Evolutionary conservation across 2,329 filamentous ascomycete species (phyloP), one percentile per base, ranked within the genome.

Genomic region (Aspergillus vadensis): DNA sequence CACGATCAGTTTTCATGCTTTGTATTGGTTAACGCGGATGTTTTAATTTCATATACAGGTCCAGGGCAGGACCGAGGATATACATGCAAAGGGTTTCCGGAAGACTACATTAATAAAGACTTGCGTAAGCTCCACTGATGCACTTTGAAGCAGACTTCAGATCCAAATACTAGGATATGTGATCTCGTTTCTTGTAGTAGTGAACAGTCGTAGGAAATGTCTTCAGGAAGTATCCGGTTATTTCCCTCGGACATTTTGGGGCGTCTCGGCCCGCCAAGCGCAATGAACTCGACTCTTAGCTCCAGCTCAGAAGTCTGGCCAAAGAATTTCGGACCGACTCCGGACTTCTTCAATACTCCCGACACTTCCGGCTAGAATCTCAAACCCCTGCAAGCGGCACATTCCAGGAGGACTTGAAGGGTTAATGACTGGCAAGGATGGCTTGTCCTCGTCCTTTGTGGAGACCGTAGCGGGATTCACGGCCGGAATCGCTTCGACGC

Each of bases 391-490:
- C 55, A 53, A 64, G 19, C 27, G 30, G 15, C 49, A 50, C 39
- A 36, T 44, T 50, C 17, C 8, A 10, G 55, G 49, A 51, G 56
- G 39, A 41, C 14, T 55, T 17, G 50, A 62, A 58, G 61, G 65
- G 69, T 78, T 73, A 74, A 81, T 81, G 77, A 77, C 76, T 70
- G 70, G 72, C 63, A 74, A 76, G 65, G 76, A 85, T 75, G 86
- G 84, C 78, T 81, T 90, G 73, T 89, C 90, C 72, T 87, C 91
- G 78, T 91, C 90, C 69, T 77, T 91, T 73, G 86, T 97, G 77
- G 95, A 98, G 84, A 89, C 90, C 72, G 83, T 93, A 75, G 92
- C 95, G 63, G 95, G 95, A 69, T 89, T 99, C 77, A 90, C 89
- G 65, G 95, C 95, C 61, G 95, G 95, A 63, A 85, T 92, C 59